A percentile compares a stretch with the other conserved stretches of the same genome.
phyloP scores from a whole-genome alignment of 2,329 filamentous ascomycete genomes.

The Ophiostoma pallidulum region DNA sequence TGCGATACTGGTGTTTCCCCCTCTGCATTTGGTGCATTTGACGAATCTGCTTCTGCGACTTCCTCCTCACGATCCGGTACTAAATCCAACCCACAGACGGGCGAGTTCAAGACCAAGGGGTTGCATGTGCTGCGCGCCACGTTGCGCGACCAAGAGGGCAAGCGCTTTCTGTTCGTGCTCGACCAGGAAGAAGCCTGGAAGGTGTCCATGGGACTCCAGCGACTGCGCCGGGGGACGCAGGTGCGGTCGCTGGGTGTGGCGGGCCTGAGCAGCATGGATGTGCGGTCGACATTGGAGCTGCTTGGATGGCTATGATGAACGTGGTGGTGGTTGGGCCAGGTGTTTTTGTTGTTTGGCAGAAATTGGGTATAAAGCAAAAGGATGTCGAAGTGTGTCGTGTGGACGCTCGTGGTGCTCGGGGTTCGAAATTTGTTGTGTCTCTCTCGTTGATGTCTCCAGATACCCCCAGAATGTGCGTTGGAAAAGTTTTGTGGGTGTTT shows the following conservation, averaged over 20 bases:
- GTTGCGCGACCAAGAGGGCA: slow-evolving; percentile 56
- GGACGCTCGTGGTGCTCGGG: neutral
- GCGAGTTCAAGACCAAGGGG: slow-evolving; percentile 45
- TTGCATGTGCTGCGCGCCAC: slow-evolving; percentile 55
- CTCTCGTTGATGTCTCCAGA: neutral
- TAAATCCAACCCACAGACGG: slow-evolving; percentile 33
- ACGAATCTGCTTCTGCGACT: slow-evolving; percentile 19
- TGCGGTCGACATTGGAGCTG: slow-evolving; percentile 45
- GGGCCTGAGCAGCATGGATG: slow-evolving; percentile 45
- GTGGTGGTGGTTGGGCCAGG: neutral
- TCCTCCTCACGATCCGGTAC: slow-evolving; percentile 23
- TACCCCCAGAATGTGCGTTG: slow-evolving; percentile 6
- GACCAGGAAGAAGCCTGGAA: slow-evolving; percentile 60
- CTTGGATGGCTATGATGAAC: slow-evolving; percentile 39
- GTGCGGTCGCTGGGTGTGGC: slow-evolving; percentile 50
- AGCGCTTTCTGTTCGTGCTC: slow-evolving; percentile 56
- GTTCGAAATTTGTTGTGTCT: neutral
- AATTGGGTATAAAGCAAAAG: too few species aligned
- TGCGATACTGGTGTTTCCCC: slow-evolving; percentile 31
- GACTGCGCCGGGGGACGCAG: slow-evolving; percentile 50
- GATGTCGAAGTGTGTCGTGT: neutral
- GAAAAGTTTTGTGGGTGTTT: neutral
- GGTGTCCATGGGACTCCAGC: slow-evolving; percentile 51
- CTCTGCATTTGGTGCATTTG: slow-evolving; percentile 16
- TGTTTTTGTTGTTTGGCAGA: neutral